Percentiles rank a stretch among this genome's conserved stretches.
Evolutionary conservation across 805 yeast species (phyloP).

Genomic region (Pichia sporocuriosa): DNA sequence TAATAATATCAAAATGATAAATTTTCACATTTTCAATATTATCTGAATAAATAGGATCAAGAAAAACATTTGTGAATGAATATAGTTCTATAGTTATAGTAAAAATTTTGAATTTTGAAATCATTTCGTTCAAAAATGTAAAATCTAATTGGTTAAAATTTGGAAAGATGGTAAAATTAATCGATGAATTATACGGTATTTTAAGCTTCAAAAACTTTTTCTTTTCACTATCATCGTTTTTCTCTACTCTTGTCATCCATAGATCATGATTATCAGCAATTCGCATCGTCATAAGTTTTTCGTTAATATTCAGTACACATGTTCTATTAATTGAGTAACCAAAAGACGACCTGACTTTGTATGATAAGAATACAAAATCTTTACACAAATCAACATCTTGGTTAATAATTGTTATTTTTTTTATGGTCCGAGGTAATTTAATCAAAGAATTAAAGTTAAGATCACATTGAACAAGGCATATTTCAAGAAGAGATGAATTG

Average conservation of each 20-base stretch:
- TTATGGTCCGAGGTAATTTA: constrained; percentile 16
- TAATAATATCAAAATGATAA: constrained; percentile 4
- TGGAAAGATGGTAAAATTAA: constrained; percentile 10
- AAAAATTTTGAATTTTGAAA: not conserved
- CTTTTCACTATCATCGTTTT: not conserved
- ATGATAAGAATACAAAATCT: constrained; percentile 12
- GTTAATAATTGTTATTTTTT: constrained; percentile 16
- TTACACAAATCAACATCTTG: constrained; percentile 14
- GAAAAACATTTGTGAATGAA: constrained; percentile 4
- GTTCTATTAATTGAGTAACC: not conserved
- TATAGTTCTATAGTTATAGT: constrained; percentile 1
- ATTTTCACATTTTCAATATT: constrained; percentile 5
- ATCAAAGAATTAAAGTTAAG: constrained; percentile 16
- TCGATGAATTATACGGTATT: not conserved
- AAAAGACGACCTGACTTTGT: not conserved
- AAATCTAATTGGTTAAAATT: constrained; percentile 9
- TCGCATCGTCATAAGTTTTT: not conserved
- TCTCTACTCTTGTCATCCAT: not conserved
- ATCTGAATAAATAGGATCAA: not conserved
- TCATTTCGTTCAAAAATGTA: constrained; percentile 4
- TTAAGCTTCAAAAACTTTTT: constrained; percentile 1
- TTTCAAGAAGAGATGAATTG: not conserved
- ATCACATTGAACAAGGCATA: constrained; percentile 18
- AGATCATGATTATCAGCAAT: constrained; percentile 3
- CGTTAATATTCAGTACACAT: constrained; percentile 2